These are phyloP conservation scores for Paecilomyces formosus DNA, from an alignment of 2,329 filamentous ascomycete species.

Conservation along the genomic window DNA sequence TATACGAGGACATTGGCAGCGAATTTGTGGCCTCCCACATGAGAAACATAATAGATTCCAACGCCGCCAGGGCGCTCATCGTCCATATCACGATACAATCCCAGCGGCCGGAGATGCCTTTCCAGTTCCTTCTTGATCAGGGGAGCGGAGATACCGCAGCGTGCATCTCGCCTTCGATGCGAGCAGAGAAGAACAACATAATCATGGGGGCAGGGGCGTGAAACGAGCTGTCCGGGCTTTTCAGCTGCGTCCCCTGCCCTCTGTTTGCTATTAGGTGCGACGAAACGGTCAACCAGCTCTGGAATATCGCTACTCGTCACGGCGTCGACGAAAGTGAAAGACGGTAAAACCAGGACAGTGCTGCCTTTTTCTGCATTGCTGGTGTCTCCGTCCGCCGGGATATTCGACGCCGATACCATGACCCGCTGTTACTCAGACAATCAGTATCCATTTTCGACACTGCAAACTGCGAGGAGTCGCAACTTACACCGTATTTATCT, in stretches of 20 bases:
- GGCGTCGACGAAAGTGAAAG: conserved; percentile 71
- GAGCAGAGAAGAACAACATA: conserved; percentile 84
- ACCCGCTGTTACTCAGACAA: conserved; percentile 14
- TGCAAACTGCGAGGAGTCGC: background rate
- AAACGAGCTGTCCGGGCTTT: conserved; percentile 15
- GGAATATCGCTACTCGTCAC: conserved; percentile 61
- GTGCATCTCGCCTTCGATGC: conserved; percentile 78
- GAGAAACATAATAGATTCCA: conserved; percentile 84
- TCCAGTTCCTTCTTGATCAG: conserved; percentile 74
- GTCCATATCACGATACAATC: conserved; percentile 71
- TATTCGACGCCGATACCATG: conserved; percentile 31
- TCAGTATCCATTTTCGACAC: background rate
- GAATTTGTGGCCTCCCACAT: conserved; percentile 92
- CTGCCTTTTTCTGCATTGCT: conserved; percentile 42
- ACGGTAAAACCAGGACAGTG: conserved; percentile 70
- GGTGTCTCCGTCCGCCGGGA: conserved; percentile 8
- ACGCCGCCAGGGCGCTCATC: conserved; percentile 79
- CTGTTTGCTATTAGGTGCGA: conserved; percentile 58
- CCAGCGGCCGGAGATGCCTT: conserved; percentile 70
- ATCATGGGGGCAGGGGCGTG: conserved; percentile 65
- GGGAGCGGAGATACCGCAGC: conserved; percentile 83
- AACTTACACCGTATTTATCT: conserved; percentile 59
- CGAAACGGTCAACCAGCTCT: conserved; percentile 57
- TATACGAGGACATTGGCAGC: conserved; percentile 87
- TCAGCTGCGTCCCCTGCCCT: conserved; percentile 42